Evolutionary conservation across 169 alveolate genomes (phyloP).

Genomic region (Babesia sp.): DNA sequence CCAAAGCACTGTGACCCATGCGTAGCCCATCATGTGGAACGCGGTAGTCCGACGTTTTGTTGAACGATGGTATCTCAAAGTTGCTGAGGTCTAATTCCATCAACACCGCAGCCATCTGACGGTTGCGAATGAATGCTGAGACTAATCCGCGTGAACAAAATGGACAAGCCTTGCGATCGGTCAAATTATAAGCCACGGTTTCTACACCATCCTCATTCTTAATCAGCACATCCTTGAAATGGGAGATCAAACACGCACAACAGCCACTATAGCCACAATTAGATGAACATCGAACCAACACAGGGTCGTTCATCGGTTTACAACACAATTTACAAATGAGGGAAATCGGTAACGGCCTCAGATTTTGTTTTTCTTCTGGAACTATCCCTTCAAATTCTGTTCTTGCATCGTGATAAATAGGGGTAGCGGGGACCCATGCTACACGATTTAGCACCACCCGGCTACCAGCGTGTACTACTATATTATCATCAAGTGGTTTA

Average conservation of each 20-base stretch:
- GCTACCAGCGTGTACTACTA: slow-evolving; percentile 57
- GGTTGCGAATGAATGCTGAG: slow-evolving; percentile 37
- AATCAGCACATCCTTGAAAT: slow-evolving; percentile 20
- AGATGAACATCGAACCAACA: slow-evolving; percentile 60
- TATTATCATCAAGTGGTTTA: slow-evolving; percentile 51
- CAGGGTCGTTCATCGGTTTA: slow-evolving; percentile 45
- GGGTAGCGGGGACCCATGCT: slow-evolving; percentile 61
- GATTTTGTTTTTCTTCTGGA: slow-evolving; percentile 13
- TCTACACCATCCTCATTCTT: slow-evolving; percentile 40
- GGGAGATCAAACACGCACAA: slow-evolving; percentile 28
- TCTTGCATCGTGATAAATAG: slow-evolving; percentile 60
- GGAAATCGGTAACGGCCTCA: slow-evolving; percentile 48
- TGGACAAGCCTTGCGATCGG: slow-evolving; percentile 43
- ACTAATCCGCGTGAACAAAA: slow-evolving; percentile 58
- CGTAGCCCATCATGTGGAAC: background rate
- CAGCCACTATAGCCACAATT: slow-evolving; percentile 66
- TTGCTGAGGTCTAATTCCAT: slow-evolving; percentile 32
- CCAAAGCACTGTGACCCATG: background rate
- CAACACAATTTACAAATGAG: slow-evolving; percentile 59
- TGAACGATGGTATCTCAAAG: slow-evolving; percentile 46
- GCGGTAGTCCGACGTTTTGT: background rate
- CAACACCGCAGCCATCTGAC: slow-evolving; percentile 47
- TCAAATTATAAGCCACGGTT: slow-evolving; percentile 1
- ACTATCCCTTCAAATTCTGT: slow-evolving; percentile 40
- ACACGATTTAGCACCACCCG: slow-evolving; percentile 55